phyloP scores from a whole-genome alignment of 495 filamentous ascomycete genomes.

The Hamigera avellanea region DNA sequence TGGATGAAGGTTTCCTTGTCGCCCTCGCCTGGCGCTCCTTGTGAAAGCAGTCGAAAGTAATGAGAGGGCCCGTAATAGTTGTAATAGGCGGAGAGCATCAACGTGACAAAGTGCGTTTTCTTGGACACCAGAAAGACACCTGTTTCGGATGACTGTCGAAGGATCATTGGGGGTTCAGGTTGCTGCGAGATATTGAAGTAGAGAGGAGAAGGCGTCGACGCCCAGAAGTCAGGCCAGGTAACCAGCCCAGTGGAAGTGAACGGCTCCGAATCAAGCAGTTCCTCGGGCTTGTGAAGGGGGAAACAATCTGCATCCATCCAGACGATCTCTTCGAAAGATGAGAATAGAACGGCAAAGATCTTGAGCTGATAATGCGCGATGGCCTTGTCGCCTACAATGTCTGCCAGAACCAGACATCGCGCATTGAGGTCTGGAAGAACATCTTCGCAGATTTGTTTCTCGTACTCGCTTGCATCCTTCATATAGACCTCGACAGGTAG shows the following conservation, averaged over 20 bases:
- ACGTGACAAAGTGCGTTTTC: conserved; percentile 33
- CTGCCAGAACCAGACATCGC: conserved; percentile 37
- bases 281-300: conserved; percentile 39
- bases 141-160: conserved; percentile 38
- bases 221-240: conserved; percentile 55
- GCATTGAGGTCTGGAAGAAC: conserved; percentile 40
- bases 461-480: conserved; percentile 36
- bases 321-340: conserved; percentile 47
- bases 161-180: conserved; percentile 20
- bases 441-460: conserved; percentile 39
- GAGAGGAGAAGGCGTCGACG: conserved; percentile 34
- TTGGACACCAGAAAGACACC: conserved; percentile 50
- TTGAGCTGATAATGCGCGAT: conserved; percentile 48
- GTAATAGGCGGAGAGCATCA: conserved; percentile 51
- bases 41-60: conserved; percentile 47
- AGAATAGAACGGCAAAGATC: conserved; percentile 48
- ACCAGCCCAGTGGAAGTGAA: conserved; percentile 43
- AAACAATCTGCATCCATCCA: conserved; percentile 53
- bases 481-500: conserved; percentile 50
- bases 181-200: conserved; percentile 45
- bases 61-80: conserved; percentile 47
- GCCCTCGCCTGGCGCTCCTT: conserved; percentile 45
- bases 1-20: conserved; percentile 56
- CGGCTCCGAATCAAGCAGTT: conserved; percentile 37
- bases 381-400: conserved; percentile 25